Percentiles rank a stretch among this genome's conserved stretches.
Conservation (phyloP, 306 rosid species). For the Elaeagnus macrophylla region DNA sequence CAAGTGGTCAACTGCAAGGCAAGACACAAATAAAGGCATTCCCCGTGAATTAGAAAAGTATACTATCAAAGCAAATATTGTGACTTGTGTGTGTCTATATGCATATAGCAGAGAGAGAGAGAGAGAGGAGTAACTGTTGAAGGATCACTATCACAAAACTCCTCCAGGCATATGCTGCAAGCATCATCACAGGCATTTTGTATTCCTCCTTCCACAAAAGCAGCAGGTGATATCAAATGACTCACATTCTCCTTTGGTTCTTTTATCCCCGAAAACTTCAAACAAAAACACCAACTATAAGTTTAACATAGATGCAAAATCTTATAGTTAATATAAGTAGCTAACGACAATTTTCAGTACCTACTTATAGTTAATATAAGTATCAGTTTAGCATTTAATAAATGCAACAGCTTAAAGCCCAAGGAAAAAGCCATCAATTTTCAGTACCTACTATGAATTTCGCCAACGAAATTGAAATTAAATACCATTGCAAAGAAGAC, state of each 20-base stretch:
- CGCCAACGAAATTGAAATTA: not conserved
- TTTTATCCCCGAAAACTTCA: slow-evolving; percentile 46
- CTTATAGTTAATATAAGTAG: not conserved
- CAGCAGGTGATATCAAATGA: slow-evolving; percentile 69
- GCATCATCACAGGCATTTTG: slow-evolving; percentile 80
- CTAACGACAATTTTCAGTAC: too few relatives aligned
- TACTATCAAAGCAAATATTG: slow-evolving; percentile 4
- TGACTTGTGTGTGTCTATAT: not conserved
- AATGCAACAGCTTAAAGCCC: not conserved
- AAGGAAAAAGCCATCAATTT: slow-evolving; percentile 7
- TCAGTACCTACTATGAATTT: not conserved
- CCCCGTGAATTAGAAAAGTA: slow-evolving; percentile 9
- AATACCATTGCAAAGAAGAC: not conserved
- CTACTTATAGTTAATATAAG: not conserved
- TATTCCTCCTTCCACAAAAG: slow-evolving; percentile 95
- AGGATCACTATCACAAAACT: slow-evolving; percentile 68
- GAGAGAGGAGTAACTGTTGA: slow-evolving; percentile 38
- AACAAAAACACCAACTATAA: slow-evolving; percentile 17
- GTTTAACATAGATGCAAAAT: slow-evolving; percentile 5
- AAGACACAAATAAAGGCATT: slow-evolving; percentile 10
- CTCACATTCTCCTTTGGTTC: slow-evolving; percentile 31
- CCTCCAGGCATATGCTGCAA: slow-evolving; percentile 98
- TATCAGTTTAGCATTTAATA: not conserved
- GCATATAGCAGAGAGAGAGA: not conserved
- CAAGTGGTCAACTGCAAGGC: slow-evolving; percentile 62